A percentile compares a stretch with the other conserved stretches of the same genome.
These are phyloP conservation scores for Russula earlei DNA, from an alignment of 768 basidiomycete species.

Conservation along the genomic window DNA sequence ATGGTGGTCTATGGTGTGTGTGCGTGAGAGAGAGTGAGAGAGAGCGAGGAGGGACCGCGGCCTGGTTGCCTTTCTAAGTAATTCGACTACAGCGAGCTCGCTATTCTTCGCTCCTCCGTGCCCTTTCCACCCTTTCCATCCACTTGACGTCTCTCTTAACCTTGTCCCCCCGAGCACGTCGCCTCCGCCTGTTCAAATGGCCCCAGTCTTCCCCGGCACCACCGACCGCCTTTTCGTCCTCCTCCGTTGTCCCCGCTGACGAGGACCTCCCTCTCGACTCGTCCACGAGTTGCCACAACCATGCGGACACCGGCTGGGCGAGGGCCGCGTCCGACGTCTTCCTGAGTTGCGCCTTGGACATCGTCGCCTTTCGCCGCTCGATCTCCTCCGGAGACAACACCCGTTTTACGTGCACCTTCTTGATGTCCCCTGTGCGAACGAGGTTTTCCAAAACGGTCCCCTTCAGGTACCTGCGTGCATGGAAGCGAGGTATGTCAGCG, in stretches of 20 bases:
- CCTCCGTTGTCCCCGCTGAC: constrained; percentile 1
- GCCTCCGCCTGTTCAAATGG: constrained; percentile 49
- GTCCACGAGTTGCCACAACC: constrained; percentile 33
- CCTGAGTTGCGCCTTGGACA: constrained; percentile 22
- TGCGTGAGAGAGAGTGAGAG: neutral
- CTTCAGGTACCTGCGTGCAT: constrained; percentile 47
- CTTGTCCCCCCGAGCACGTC: constrained; percentile 37
- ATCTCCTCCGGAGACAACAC: constrained; percentile 25
- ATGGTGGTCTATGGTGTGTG: neutral
- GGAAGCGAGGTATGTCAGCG: neutral
- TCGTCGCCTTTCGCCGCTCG: constrained; percentile 18
- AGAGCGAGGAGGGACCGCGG: neutral
- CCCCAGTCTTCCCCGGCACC: constrained; percentile 43
- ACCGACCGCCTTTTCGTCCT: constrained; percentile 23
- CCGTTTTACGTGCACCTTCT: constrained; percentile 32
- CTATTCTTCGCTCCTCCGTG: constrained; percentile 8
- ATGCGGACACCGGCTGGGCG: constrained; percentile 22
- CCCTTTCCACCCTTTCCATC: constrained; percentile 30
- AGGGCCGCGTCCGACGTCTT: constrained; percentile 22
- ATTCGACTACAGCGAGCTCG: neutral
- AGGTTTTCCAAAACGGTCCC: constrained; percentile 40
- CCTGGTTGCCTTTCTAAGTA: constrained; percentile 6
- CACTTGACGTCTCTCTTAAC: constrained; percentile 35
- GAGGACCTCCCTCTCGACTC: neutral
- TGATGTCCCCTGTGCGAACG: constrained; percentile 32